Evolutionary conservation across 495 filamentous ascomycete genomes (phyloP).

Genomic region (Aspergillus kassunensis): DNA sequence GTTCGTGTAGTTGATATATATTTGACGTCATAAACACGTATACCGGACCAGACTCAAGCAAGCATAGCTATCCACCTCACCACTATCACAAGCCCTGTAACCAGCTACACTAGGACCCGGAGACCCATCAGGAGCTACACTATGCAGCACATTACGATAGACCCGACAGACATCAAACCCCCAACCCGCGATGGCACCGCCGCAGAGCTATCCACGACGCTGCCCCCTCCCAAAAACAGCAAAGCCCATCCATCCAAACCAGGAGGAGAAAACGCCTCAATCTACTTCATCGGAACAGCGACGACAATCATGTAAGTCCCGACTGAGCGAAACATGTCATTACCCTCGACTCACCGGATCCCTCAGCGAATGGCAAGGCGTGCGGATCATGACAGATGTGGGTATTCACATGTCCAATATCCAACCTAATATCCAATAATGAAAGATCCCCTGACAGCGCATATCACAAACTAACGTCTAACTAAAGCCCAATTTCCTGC

Average conservation of each 20-base stretch:
- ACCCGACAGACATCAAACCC: neutral
- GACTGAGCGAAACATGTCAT: too few relatives aligned
- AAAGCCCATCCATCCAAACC: conserved; percentile 40
- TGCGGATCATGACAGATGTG: conserved; percentile 61
- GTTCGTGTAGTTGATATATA: too few relatives aligned
- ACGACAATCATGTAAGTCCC: conserved; percentile 65
- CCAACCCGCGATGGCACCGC: neutral
- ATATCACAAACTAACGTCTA: too few relatives aligned
- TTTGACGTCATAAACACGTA: neutral
- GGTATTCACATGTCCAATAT: neutral
- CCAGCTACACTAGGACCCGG: too few relatives aligned
- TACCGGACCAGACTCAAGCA: neutral
- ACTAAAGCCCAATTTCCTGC: conserved; percentile 69
- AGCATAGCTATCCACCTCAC: neutral
- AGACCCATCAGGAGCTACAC: too few relatives aligned
- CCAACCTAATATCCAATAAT: too few relatives aligned
- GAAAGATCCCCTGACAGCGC: too few relatives aligned
- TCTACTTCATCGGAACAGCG: conserved; percentile 62
- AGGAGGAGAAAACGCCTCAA: conserved; percentile 39
- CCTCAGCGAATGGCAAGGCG: conserved; percentile 52
- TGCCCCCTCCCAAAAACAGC: conserved; percentile 37
- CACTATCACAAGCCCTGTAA: neutral
- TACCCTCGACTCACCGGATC: neutral
- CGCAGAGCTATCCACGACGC: neutral
- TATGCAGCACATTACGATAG: conserved; percentile 5